Base-by-base conservation (phyloP, 202 grass and related monocot species). In the Elaeis oleifera region DNA sequence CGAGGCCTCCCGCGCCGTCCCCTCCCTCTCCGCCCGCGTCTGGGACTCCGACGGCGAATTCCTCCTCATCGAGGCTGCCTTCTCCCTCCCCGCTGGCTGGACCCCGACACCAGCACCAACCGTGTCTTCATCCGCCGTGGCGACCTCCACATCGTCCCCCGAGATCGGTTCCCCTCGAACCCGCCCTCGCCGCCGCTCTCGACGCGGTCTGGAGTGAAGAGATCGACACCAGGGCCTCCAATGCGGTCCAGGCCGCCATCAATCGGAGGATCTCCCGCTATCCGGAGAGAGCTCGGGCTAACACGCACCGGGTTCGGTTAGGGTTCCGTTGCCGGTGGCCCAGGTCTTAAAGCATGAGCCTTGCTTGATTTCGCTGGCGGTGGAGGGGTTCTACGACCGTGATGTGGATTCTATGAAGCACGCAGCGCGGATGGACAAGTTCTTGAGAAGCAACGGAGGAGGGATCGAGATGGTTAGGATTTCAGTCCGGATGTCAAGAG, bases 31-130 rank as follows among this genome's bases (percentile, higher is more conserved):
- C 15, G 78, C 76, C 36, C 81, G 82, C 65, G 68, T 81, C 0
- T 97, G 88, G 92, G 92, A 97, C 64, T 91, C 88, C 6, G 92
- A 97, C 15, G 92, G 92, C 1, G 92, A 97, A 49, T 97, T 97
- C 72, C 92, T 97, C 74, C 88, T 97, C 74, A 97, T 97, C 50
- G 88, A 97, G 67, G 82, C 84, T 5, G 88, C 88, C 54, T 97
- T 92, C 71, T 51, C 77, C 20, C 78, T 97, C 6, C 85, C 3
- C 77, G 77, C 2, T 89, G 94, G 94, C 74, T 97, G 59, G 74
- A 89, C 25, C 88, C 88, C 0, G 88, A 97, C 3, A 82, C 80
- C 21, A 76, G 81, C 51, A 54, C 64, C 44, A 97, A 97, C 31
- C 82, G 94, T 21, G 85, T 97, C 24, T 97, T 97, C 61, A 79